Conservation (phyloP, 225 moss, liverwort and hornwort genomes). For the Rhytidiadelphus loreus region DNA sequence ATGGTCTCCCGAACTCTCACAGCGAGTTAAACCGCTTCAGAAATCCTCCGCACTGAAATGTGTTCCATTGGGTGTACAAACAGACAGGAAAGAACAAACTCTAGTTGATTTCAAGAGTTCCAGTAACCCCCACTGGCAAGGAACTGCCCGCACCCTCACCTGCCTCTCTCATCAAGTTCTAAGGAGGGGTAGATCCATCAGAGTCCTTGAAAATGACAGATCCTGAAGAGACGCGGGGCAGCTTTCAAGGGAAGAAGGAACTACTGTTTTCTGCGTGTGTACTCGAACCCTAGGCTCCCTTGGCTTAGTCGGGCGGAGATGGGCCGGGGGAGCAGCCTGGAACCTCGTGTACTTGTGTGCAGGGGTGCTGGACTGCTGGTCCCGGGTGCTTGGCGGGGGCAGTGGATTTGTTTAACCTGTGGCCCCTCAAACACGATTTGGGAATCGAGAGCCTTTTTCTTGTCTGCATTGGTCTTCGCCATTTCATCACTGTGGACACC, state of each 20-base stretch:
- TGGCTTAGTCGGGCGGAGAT: neutral
- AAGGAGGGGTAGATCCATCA: neutral
- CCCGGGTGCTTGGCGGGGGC: no score
- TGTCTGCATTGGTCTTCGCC: neutral
- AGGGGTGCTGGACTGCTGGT: no score
- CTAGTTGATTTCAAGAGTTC: neutral
- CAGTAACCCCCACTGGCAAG: neutral
- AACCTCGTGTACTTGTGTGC: no score
- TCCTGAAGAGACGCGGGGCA: neutral
- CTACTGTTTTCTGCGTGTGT: neutral
- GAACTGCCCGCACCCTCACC: neutral
- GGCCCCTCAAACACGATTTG: neutral
- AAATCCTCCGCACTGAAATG: neutral
- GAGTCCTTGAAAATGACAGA: neutral
- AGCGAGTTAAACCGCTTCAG: accelerated
- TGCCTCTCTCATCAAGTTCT: neutral
- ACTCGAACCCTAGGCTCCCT: neutral
- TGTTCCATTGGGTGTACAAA: neutral
- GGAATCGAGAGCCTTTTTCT: neutral
- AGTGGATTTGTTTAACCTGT: no score
- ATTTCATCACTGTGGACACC: no score
- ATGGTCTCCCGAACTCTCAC: neutral
- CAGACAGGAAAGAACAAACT: neutral
- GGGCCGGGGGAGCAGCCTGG: neutral
- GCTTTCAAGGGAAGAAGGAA: neutral